phyloP scores from a whole-genome alignment of 768 basidiomycete genomes.

The Termitomyces sp. region DNA sequence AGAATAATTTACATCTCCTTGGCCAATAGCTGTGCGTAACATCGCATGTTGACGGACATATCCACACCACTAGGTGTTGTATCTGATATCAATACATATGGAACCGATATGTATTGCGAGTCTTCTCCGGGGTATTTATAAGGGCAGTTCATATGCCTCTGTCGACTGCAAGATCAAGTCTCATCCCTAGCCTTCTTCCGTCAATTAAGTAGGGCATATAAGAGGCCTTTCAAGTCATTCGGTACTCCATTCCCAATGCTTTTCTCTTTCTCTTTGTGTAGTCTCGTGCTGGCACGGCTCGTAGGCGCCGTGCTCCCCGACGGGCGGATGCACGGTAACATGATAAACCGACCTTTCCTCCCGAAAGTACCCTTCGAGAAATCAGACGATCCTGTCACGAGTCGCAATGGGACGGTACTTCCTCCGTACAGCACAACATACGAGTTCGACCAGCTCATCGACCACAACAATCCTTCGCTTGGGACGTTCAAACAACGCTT shows the following conservation, averaged over 20 bases:
- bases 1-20: background rate
- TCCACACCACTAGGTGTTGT: background rate
- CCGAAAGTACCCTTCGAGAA: slow-evolving; percentile 23
- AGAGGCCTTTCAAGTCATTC: background rate
- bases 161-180: background rate
- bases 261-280: background rate
- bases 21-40: background rate
- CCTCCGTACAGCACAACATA: slow-evolving; percentile 42
- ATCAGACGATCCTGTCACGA: slow-evolving; percentile 26
- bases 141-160: background rate
- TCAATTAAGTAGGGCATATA: background rate
- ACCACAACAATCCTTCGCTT: slow-evolving; percentile 44
- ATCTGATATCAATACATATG: background rate
- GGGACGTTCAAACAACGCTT: slow-evolving; percentile 74
- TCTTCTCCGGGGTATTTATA: background rate
- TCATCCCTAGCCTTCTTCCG: background rate
- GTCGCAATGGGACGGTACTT: slow-evolving; percentile 36
- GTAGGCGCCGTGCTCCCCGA: slow-evolving; percentile 21
- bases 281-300: slow-evolving; percentile 15
- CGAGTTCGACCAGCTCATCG: slow-evolving; percentile 52
- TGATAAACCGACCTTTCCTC: slow-evolving; percentile 27
- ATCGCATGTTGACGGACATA: background rate
- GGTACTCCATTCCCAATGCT: slow-evolving; percentile 2
- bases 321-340: slow-evolving; percentile 36
- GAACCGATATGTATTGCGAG: background rate